phyloP scores from a whole-genome alignment of 2,329 filamentous ascomycete genomes.

The Verticillium klebahnii region DNA sequence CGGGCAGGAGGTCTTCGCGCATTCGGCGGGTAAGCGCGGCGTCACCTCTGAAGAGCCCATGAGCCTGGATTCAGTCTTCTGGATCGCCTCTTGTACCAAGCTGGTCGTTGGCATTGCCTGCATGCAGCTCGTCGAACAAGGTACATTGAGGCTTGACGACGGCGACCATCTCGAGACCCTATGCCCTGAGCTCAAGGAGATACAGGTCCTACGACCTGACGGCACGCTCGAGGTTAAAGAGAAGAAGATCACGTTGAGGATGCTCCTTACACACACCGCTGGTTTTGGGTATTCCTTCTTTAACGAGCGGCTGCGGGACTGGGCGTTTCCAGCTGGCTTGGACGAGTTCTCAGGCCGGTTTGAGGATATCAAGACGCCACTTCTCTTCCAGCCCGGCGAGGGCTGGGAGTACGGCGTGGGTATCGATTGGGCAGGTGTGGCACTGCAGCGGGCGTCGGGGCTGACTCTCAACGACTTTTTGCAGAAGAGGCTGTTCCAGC shows the following conservation, averaged over 20 bases:
- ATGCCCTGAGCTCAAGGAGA: constrained; percentile 42
- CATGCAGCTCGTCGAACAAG: constrained; percentile 55
- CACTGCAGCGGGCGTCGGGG: constrained; percentile 39
- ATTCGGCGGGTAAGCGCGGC: constrained; percentile 44
- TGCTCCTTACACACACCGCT: constrained; percentile 50
- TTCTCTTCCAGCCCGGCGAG: constrained; percentile 60
- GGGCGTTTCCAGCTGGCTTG: constrained; percentile 41
- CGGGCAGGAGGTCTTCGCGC: constrained; percentile 41
- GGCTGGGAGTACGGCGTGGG: constrained; percentile 57
- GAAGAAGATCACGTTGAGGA: constrained; percentile 49
- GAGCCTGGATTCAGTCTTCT: constrained; percentile 56
- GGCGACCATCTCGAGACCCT: constrained; percentile 37
- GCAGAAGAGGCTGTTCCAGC: constrained; percentile 40
- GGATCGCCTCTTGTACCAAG: constrained; percentile 56
- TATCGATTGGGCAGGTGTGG: constrained; percentile 51
- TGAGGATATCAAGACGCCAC: constrained; percentile 45
- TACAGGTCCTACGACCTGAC: constrained; percentile 38
- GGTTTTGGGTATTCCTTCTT: constrained; percentile 56
- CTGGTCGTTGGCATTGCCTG: constrained; percentile 45
- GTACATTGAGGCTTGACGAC: constrained; percentile 42
- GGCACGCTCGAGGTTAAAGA: constrained; percentile 37
- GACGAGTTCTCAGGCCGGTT: constrained; percentile 55
- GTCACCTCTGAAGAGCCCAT: constrained; percentile 41
- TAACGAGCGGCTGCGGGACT: constrained; percentile 42
- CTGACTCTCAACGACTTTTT: constrained; percentile 43